A percentile compares a stretch with the other conserved stretches of the same genome.
Evolutionary conservation across 345 rosid genomes (phyloP).

Genomic region (Lepidium aucheri): DNA sequence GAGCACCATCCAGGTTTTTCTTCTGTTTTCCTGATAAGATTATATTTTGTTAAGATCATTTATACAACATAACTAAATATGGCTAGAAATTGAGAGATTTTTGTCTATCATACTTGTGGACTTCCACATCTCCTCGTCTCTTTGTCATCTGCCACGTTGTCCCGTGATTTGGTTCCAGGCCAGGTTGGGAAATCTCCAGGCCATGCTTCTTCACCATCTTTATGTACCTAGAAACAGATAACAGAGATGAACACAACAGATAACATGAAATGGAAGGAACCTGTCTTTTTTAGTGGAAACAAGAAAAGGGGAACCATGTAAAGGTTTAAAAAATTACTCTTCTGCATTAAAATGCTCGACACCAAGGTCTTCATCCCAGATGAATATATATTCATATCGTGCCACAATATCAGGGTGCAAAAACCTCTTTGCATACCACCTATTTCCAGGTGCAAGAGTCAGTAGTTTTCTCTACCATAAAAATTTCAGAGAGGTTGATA

Average conservation of each 20-base stretch:
- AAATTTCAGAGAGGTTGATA: not conserved
- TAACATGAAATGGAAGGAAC: not conserved
- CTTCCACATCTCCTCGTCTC: slow-evolving; percentile 74
- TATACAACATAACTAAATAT: not conserved
- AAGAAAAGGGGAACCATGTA: not conserved
- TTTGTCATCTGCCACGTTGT: slow-evolving; percentile 97
- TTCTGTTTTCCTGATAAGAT: slow-evolving; percentile 47
- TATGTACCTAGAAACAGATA: slow-evolving; percentile 49
- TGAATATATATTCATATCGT: slow-evolving; percentile 83
- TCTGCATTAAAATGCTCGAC: slow-evolving; percentile 90
- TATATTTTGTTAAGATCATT: slow-evolving; percentile 6
- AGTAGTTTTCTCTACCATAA: not conserved
- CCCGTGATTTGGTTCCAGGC: slow-evolving; percentile 79
- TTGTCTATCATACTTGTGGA: slow-evolving; percentile 67
- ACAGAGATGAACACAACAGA: not conserved
- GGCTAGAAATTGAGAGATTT: not conserved
- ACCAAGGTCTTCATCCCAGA: slow-evolving; percentile 97
- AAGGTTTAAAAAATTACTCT: slow-evolving; percentile 47
- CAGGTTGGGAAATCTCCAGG: slow-evolving; percentile 96
- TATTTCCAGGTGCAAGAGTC: slow-evolving; percentile 20
- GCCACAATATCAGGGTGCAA: slow-evolving; percentile 98
- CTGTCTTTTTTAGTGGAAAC: not conserved
- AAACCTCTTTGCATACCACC: slow-evolving; percentile 99
- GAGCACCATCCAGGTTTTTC: slow-evolving; percentile 94
- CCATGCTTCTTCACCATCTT: slow-evolving; percentile 82